phyloP scores from a whole-genome alignment of 768 basidiomycete genomes.

The Amanita exitialis region DNA sequence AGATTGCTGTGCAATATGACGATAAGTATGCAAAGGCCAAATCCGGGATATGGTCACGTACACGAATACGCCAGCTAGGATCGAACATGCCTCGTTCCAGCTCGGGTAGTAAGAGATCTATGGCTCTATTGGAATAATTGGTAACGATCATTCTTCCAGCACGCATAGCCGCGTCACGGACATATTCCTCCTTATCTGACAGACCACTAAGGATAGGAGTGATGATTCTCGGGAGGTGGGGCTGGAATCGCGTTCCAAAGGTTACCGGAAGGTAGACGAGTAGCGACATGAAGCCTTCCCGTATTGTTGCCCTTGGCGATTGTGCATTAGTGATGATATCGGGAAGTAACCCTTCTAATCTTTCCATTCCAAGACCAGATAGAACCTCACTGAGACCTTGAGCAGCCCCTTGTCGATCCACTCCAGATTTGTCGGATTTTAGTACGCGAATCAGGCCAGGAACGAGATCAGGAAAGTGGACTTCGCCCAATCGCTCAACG shows the following conservation, averaged over 20 bases:
- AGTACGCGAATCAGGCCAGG: constrained; percentile 80
- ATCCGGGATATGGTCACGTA: constrained; percentile 24
- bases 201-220: constrained; percentile 86
- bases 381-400: constrained; percentile 95
- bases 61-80: constrained; percentile 88
- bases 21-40: neutral
- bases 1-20: constrained; percentile 51
- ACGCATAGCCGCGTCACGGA: constrained; percentile 94
- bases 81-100: constrained; percentile 95
- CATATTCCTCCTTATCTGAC: constrained; percentile 89
- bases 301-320: constrained; percentile 81
- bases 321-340: constrained; percentile 90
- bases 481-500: constrained; percentile 93
- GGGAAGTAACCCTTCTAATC: constrained; percentile 87
- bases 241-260: constrained; percentile 93
- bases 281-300: constrained; percentile 98
- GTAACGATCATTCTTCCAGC: constrained; percentile 98
- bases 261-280: constrained; percentile 93
- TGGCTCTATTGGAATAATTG: constrained; percentile 86
- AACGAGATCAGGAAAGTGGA: constrained; percentile 92
- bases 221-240: constrained; percentile 91
- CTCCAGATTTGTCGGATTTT: constrained; percentile 88
- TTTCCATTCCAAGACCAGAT: constrained; percentile 94
- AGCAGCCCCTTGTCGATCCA: constrained; percentile 95
- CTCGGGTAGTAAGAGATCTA: constrained; percentile 89